These are phyloP conservation scores for Rhodofomes roseus DNA, from an alignment of 1,284 basidiomycete genomes.

Conservation along the genomic window DNA sequence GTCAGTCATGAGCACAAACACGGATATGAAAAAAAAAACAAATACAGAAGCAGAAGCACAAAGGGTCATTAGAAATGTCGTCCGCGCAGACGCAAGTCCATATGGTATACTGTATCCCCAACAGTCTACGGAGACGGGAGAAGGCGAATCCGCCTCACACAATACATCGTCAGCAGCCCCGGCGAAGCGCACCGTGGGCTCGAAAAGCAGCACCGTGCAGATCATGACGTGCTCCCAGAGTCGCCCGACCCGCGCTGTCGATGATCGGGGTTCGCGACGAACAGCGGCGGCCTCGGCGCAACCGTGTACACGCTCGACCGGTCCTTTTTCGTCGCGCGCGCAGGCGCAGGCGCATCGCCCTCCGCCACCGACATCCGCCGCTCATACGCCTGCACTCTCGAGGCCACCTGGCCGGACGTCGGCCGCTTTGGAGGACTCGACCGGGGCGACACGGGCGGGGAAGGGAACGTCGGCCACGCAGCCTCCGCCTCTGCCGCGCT, in stretches of 20 bases:
- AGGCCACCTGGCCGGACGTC: conserved; percentile 26
- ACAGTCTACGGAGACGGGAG: neutral
- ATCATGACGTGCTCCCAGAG: conserved; percentile 3
- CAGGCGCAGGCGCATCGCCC: conserved; percentile 15
- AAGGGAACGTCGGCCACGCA: conserved; percentile 3
- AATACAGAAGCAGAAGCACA: neutral
- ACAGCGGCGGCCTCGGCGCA: conserved; percentile 51
- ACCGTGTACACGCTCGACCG: conserved; percentile 45
- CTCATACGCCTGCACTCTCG: conserved; percentile 39
- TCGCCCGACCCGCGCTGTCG: conserved; percentile 3
- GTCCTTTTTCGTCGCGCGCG: conserved; percentile 31
- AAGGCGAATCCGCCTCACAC: neutral
- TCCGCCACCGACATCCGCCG: conserved; percentile 33
- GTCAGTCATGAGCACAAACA: neutral
- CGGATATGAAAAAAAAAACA: neutral
- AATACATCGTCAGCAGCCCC: neutral
- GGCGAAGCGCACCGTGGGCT: too few species aligned
- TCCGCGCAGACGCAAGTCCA: neutral
- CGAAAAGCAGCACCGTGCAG: neutral
- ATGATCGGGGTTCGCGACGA: conserved; percentile 59
- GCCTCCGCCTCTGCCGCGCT: conserved; percentile 8
- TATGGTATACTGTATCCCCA: neutral
- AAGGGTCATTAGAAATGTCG: neutral
- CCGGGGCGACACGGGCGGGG: conserved; percentile 2
- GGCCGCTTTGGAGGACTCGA: conserved; percentile 16